phyloP scores from a whole-genome alignment of 208 protist genomes.

The Porcisia deanei region DNA sequence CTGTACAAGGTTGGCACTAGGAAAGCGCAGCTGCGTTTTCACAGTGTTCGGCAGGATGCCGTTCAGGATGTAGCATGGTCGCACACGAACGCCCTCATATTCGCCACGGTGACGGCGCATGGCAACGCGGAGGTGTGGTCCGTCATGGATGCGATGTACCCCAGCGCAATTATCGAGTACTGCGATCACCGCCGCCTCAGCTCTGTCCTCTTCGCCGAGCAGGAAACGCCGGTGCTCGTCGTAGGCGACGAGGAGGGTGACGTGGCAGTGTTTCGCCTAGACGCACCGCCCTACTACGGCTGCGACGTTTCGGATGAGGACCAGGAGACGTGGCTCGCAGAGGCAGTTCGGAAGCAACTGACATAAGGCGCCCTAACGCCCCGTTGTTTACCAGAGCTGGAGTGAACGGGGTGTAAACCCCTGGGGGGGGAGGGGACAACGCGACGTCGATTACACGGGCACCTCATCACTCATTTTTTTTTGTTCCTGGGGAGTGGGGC shows the following conservation, averaged over 20 bases:
- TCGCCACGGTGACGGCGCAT: constrained; percentile 92
- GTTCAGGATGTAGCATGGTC: constrained; percentile 96
- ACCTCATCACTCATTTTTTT: too few species aligned
- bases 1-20: constrained; percentile 88
- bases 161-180: constrained; percentile 61
- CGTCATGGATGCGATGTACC: constrained; percentile 73
- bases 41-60: constrained; percentile 82
- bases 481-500: too few species aligned
- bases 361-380: not conserved
- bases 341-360: constrained; percentile 67
- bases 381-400: not conserved
- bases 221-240: constrained; percentile 83
- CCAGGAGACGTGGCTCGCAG: constrained; percentile 76
- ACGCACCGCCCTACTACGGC: constrained; percentile 40
- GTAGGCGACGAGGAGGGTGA: constrained; percentile 91
- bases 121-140: constrained; percentile 87
- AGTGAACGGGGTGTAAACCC: not conserved
- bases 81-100: constrained; percentile 85
- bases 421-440: not conserved
- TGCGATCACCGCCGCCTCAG: constrained; percentile 76
- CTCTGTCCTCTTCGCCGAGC: constrained; percentile 83
- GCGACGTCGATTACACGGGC: too few species aligned
- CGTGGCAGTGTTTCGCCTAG: constrained; percentile 79
- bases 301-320: constrained; percentile 74
- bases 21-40: constrained; percentile 74